These are phyloP conservation scores for Moesziomyces aphidis DNA, from an alignment of 1,284 basidiomycete genomes.

Conservation along the genomic window DNA sequence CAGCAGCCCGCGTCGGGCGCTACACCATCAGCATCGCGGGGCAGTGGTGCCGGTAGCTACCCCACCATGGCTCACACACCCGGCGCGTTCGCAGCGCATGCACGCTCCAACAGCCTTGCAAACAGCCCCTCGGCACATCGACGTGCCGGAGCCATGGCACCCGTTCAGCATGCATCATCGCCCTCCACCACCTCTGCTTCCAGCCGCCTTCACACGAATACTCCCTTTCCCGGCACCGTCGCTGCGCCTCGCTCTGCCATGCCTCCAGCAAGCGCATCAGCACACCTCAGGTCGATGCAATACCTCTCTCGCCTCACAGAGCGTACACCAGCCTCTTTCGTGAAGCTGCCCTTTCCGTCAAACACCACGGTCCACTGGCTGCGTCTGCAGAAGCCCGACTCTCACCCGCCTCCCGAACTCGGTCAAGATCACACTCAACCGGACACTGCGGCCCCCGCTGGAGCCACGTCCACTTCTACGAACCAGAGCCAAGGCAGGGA, in stretches of 20 bases:
- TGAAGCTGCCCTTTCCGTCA: constrained; percentile 19
- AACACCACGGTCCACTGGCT: constrained; percentile 24
- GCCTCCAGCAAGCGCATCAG: constrained; percentile 15
- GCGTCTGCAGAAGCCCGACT: constrained; percentile 1
- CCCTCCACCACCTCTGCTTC: constrained; percentile 11
- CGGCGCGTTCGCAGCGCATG: constrained; percentile 11
- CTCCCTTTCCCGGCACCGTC: constrained; percentile 22
- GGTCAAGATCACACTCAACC: not conserved
- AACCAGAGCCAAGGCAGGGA: not conserved
- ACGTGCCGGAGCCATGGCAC: constrained; percentile 7
- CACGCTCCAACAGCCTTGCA: constrained; percentile 14
- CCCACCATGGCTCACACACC: constrained; percentile 15
- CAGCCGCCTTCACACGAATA: constrained; percentile 14
- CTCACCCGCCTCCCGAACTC: too few species aligned
- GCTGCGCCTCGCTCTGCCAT: constrained; percentile 18
- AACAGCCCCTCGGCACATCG: constrained; percentile 24
- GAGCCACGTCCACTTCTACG: not conserved
- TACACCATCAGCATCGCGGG: not conserved
- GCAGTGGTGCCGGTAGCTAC: constrained; percentile 5
- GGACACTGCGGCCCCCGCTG: not conserved
- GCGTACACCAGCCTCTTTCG: constrained; percentile 22
- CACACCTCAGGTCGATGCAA: constrained; percentile 11
- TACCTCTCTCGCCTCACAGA: constrained; percentile 26
- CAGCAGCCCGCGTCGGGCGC: not conserved
- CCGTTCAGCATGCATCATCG: constrained; percentile 27